Conservation (phyloP, 305 asterid genomes). For the Ruellia speciosa region DNA sequence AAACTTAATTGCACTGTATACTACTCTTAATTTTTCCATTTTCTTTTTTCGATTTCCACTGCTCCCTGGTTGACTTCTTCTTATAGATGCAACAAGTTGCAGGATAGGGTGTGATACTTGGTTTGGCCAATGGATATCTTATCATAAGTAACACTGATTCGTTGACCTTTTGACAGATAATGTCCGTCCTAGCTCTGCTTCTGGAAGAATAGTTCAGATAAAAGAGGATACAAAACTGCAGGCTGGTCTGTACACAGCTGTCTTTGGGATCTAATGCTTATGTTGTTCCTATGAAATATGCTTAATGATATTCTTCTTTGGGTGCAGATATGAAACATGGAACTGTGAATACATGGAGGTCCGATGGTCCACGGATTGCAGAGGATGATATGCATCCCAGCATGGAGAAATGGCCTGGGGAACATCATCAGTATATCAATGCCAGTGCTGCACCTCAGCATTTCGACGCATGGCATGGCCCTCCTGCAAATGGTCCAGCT, state of each 20-base stretch:
- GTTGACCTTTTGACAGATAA: slow-evolving; percentile 40
- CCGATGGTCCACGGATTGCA: slow-evolving; percentile 40
- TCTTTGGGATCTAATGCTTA: slow-evolving; percentile 11
- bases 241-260: slow-evolving; percentile 42
- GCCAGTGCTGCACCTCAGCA: slow-evolving; percentile 59
- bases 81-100: not conserved
- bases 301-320: slow-evolving; percentile 19
- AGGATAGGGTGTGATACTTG: not conserved
- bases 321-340: slow-evolving; percentile 52
- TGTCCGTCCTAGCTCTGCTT: slow-evolving; percentile 68
- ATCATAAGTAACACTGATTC: slow-evolving; percentile 19
- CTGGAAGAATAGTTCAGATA: slow-evolving; percentile 37
- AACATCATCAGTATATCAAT: slow-evolving; percentile 55
- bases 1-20: not conserved
- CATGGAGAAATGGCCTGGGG: slow-evolving; percentile 75
- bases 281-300: slow-evolving; percentile 17
- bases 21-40: not conserved
- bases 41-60: not conserved
- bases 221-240: slow-evolving; percentile 40
- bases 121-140: not conserved
- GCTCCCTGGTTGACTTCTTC: not conserved
- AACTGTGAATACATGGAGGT: slow-evolving; percentile 50
- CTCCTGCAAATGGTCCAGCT: slow-evolving; percentile 63
- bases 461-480: slow-evolving; percentile 82
- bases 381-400: slow-evolving; percentile 52